These are phyloP conservation scores for Boletus patriciae DNA, from an alignment of 768 basidiomycete genomes.

Conservation along the genomic window DNA sequence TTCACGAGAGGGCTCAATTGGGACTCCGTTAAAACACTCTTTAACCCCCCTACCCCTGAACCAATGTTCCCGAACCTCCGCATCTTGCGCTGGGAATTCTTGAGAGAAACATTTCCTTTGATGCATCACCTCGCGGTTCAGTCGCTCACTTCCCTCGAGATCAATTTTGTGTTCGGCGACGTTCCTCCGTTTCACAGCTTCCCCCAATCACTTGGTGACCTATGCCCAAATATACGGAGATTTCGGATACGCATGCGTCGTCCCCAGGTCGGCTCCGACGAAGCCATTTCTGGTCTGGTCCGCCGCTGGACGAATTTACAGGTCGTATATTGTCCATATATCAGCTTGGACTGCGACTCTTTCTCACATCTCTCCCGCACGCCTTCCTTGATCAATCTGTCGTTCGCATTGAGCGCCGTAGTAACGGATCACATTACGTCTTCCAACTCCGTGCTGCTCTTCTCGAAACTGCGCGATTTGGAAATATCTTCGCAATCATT, in stretches of 20 bases:
- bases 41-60: slow-evolving; percentile 14
- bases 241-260: slow-evolving; percentile 18
- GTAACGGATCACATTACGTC: slow-evolving; percentile 1
- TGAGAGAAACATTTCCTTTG: slow-evolving; percentile 14
- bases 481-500: slow-evolving; percentile 10
- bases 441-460: background rate
- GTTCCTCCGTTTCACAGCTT: slow-evolving; percentile 18
- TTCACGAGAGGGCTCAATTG: slow-evolving; percentile 18
- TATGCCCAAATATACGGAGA: slow-evolving; percentile 16
- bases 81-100: slow-evolving; percentile 21
- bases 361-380: slow-evolving; percentile 17
- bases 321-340: slow-evolving; percentile 12
- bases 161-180: slow-evolving; percentile 22
- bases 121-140: slow-evolving; percentile 17
- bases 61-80: slow-evolving; percentile 23
- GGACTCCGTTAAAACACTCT: slow-evolving; percentile 17
- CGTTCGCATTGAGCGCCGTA: slow-evolving; percentile 2
- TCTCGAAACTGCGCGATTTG: slow-evolving; percentile 12
- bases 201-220: slow-evolving; percentile 15
- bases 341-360: slow-evolving; percentile 14
- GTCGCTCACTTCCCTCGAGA: slow-evolving; percentile 19
- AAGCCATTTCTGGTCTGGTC: slow-evolving; percentile 13
- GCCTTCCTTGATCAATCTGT: slow-evolving; percentile 10
- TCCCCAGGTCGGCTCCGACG: slow-evolving; percentile 11
- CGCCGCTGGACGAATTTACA: slow-evolving; percentile 18